Evolutionary conservation across 345 rosid species (phyloP).

Genomic region (Eucalyptus albens): DNA sequence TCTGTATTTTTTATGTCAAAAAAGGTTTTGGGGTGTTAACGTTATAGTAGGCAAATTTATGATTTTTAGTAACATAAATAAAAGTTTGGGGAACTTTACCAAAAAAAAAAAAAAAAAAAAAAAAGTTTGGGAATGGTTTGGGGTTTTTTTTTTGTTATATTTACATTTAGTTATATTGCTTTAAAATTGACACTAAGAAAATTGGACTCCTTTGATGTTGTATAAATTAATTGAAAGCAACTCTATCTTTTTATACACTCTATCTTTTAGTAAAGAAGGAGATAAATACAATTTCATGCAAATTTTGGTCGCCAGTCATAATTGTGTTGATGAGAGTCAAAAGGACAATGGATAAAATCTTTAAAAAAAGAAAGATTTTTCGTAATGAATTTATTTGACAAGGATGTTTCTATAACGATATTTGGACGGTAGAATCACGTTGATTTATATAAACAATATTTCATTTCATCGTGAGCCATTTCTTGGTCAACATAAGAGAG

Average conservation of each 20-base stretch:
- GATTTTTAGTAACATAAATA: no score
- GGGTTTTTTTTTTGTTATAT: no score
- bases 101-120: no score
- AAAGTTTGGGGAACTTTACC: no score
- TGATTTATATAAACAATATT: neutral
- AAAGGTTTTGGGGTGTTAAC: no score
- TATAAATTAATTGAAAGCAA: neutral
- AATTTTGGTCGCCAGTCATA: neutral
- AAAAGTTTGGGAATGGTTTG: no score
- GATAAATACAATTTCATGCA: neutral
- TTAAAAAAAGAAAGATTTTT: neutral
- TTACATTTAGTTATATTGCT: no score
- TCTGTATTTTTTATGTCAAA: no score
- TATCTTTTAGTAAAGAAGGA: neutral
- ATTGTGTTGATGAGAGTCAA: neutral
- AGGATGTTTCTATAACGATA: neutral
- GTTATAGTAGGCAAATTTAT: fast-evolving
- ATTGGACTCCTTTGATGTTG: no score
- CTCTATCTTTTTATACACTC: neutral
- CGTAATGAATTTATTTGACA: neutral
- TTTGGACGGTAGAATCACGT: neutral
- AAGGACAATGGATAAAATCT: neutral
- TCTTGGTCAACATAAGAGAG: no score
- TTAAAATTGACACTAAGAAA: no score
- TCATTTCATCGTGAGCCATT: neutral